Percentiles rank a stretch among this genome's conserved stretches.
Conservation (phyloP, 129 eudicot genomes). For the Gnaphalium uliginosum region DNA sequence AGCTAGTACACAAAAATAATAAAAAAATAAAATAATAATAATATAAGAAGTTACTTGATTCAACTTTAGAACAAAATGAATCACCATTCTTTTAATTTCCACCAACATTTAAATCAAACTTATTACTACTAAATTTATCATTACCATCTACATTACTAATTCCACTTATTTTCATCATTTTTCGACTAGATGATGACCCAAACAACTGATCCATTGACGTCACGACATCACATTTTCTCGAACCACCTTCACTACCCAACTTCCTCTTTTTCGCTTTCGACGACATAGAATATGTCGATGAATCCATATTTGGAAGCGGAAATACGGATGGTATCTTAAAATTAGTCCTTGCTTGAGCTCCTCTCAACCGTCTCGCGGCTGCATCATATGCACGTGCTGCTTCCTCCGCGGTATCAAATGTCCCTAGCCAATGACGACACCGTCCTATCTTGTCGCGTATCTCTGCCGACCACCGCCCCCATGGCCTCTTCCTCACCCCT, state of each 20-base stretch:
- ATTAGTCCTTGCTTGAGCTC: neutral
- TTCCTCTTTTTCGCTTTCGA: neutral
- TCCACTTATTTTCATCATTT: neutral
- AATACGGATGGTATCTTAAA: neutral
- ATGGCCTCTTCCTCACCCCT: neutral
- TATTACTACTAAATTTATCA: neutral
- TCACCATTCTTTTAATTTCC: neutral
- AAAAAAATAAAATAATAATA: too few species aligned
- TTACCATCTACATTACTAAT: neutral
- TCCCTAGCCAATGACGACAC: neutral
- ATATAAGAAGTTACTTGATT: neutral
- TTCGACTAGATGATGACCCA: neutral
- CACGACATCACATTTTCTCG: neutral
- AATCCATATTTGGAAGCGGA: neutral
- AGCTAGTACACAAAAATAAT: too few species aligned
- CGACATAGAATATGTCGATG: neutral
- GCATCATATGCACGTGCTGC: neutral
- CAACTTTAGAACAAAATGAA: neutral
- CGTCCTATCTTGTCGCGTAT: neutral
- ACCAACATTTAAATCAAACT: neutral
- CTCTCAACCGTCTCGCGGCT: neutral
- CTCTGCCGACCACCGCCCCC: conserved; percentile 1
- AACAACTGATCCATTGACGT: neutral
- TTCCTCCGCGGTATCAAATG: neutral
- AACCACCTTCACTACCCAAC: neutral